phyloP scores from a whole-genome alignment of 352 stramenopile species.

The Globisporangium nagaii region DNA sequence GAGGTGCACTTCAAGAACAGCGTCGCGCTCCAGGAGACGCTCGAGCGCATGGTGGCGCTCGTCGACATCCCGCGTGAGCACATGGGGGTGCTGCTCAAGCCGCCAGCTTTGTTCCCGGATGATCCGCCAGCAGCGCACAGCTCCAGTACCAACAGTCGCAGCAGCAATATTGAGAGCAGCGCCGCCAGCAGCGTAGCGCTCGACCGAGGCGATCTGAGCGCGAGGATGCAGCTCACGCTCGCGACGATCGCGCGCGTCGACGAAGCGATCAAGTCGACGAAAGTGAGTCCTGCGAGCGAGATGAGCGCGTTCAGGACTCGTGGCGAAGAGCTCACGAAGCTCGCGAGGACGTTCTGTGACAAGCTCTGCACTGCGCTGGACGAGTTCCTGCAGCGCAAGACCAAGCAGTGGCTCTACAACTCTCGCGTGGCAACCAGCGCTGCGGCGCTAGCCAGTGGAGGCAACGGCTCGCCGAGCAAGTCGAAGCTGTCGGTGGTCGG shows the following conservation, averaged over 20 bases:
- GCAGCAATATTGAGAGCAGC: neutral
- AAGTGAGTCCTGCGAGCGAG: constrained; percentile 49
- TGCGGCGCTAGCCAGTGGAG: neutral
- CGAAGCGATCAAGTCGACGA: constrained; percentile 52
- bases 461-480: constrained; percentile 6
- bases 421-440: constrained; percentile 13
- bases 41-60: constrained; percentile 39
- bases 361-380: constrained; percentile 54
- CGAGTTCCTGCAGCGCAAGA: constrained; percentile 40
- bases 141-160: constrained; percentile 5
- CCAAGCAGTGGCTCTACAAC: constrained; percentile 29
- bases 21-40: constrained; percentile 48
- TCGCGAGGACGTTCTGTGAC: constrained; percentile 41
- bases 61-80: constrained; percentile 52
- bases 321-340: constrained; percentile 44
- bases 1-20: constrained; percentile 81
- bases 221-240: constrained; percentile 30
- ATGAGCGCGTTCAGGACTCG: constrained; percentile 55
- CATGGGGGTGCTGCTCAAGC: constrained; percentile 48
- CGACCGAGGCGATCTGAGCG: constrained; percentile 15
- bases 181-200: too few relatives aligned
- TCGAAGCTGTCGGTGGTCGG: neutral
- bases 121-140: constrained; percentile 14
- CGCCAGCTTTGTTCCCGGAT: constrained; percentile 39
- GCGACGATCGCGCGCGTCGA: constrained; percentile 39